Percentiles rank a stretch among this genome's conserved stretches.
Evolutionary conservation across 352 stramenopile genomes (phyloP).

Genomic region (Nothophytophthora sp.): DNA sequence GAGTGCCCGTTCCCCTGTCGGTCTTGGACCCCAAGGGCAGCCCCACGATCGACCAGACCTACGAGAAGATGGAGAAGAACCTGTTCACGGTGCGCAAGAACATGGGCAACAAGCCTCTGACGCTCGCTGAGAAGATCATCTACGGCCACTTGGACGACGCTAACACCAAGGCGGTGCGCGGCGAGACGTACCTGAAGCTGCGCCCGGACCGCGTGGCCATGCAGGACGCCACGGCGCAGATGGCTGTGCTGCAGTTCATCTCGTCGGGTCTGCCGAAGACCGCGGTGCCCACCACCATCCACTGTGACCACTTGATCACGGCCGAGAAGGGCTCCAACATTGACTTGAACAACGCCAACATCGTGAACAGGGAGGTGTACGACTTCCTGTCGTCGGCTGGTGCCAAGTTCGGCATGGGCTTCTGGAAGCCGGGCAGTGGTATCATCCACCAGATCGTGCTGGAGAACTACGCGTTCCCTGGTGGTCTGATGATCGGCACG

Average conservation of each 20-base stretch:
- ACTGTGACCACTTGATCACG: constrained; percentile 96
- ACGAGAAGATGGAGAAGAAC: constrained; percentile 93
- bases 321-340: constrained; percentile 90
- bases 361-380: constrained; percentile 93
- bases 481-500: constrained; percentile 94
- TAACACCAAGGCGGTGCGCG: constrained; percentile 78
- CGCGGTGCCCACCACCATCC: constrained; percentile 92
- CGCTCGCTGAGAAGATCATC: constrained; percentile 95
- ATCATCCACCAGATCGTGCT: constrained; percentile 96
- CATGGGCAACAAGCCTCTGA: constrained; percentile 88
- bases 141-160: constrained; percentile 93
- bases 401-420: constrained; percentile 94
- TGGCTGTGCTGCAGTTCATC: constrained; percentile 96
- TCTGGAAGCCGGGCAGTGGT: constrained; percentile 93
- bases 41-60: constrained; percentile 92
- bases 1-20: constrained; percentile 78
- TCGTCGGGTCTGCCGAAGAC: constrained; percentile 93
- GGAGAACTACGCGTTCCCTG: constrained; percentile 95
- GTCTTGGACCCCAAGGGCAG: constrained; percentile 91
- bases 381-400: constrained; percentile 92
- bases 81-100: constrained; percentile 89
- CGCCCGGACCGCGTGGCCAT: constrained; percentile 93
- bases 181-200: constrained; percentile 94
- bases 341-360: constrained; percentile 90
- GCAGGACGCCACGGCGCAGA: constrained; percentile 94